Percentiles rank a stretch among this genome's conserved stretches.
phyloP scores from a whole-genome alignment of 352 stramenopile species.

The Pythium sukuiense region DNA sequence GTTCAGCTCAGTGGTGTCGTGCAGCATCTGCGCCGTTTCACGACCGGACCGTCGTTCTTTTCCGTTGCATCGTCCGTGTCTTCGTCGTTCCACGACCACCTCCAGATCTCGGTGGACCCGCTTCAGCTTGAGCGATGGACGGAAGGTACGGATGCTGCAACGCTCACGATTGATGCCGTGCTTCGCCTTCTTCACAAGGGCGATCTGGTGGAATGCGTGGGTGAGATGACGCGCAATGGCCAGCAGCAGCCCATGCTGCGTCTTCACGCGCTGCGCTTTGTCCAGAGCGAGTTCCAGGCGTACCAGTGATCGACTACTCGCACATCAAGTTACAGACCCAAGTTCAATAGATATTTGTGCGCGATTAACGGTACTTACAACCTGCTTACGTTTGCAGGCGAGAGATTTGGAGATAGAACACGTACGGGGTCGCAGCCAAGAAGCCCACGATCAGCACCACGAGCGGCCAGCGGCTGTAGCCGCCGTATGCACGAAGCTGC shows the following conservation, averaged over 20 bases:
- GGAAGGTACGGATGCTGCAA: neutral
- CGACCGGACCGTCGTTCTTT: slow-evolving; percentile 26
- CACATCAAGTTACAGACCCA: neutral
- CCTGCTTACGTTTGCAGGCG: slow-evolving; percentile 9
- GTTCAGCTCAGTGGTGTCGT: slow-evolving; percentile 21
- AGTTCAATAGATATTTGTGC: neutral
- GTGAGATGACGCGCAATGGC: slow-evolving; percentile 17
- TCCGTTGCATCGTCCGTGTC: slow-evolving; percentile 12
- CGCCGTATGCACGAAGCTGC: slow-evolving; percentile 47
- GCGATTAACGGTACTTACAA: neutral
- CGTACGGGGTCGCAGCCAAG: slow-evolving; percentile 15
- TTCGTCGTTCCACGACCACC: slow-evolving; percentile 20
- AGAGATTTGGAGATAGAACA: slow-evolving; percentile 30
- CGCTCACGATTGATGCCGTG: slow-evolving; percentile 15
- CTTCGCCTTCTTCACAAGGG: slow-evolving; percentile 26
- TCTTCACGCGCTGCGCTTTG: slow-evolving; percentile 19
- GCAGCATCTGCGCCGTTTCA: slow-evolving; percentile 27
- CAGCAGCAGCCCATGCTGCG: slow-evolving; percentile 25
- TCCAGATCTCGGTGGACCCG: slow-evolving; percentile 24
- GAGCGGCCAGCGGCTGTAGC: slow-evolving; percentile 36
- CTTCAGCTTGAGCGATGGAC: slow-evolving; percentile 6
- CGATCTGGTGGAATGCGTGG: slow-evolving; percentile 20
- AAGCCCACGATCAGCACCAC: slow-evolving; percentile 32
- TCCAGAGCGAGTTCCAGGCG: slow-evolving; percentile 27
- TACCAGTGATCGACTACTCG: slow-evolving; percentile 16